phyloP scores from a whole-genome alignment of 768 basidiomycete species.

The Pleurotus djamor region DNA sequence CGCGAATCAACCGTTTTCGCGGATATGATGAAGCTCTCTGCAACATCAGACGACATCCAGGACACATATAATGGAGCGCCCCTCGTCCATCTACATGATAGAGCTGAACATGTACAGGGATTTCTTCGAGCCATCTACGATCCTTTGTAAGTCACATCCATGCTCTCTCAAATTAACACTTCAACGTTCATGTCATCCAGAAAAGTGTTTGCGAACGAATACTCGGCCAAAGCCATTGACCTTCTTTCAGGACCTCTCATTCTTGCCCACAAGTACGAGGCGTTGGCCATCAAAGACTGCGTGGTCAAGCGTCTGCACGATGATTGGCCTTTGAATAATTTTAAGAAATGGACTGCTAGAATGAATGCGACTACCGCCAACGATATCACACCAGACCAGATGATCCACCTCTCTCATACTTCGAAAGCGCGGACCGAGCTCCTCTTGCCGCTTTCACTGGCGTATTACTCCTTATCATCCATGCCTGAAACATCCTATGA shows the following conservation, averaged over 20 bases:
- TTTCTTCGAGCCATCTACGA: slow-evolving; percentile 10
- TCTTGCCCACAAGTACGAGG: slow-evolving; percentile 8
- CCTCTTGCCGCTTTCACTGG: not conserved
- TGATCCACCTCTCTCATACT: not conserved
- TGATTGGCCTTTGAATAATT: slow-evolving; percentile 1
- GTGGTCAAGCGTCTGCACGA: slow-evolving; percentile 1
- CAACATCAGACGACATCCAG: not conserved
- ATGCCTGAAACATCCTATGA: not conserved
- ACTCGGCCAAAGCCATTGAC: not conserved
- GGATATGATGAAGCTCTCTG: slow-evolving; percentile 11
- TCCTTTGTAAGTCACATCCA: not conserved
- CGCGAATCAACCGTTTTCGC: slow-evolving; percentile 10
- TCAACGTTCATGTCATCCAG: too few species aligned
- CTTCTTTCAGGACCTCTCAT: slow-evolving; percentile 4
- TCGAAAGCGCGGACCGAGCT: not conserved
- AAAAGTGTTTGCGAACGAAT: not conserved
- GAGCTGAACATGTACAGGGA: not conserved
- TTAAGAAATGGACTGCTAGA: not conserved
- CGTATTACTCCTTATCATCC: not conserved
- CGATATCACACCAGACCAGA: not conserved
- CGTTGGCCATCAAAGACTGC: not conserved
- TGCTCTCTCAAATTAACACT: not conserved
- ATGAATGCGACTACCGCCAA: not conserved
- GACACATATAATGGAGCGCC: slow-evolving; percentile 12
- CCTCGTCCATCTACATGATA: slow-evolving; percentile 12